Conservation (phyloP, 2,329 filamentous ascomycete genomes). For the Verticillium nonalfalfae region DNA sequence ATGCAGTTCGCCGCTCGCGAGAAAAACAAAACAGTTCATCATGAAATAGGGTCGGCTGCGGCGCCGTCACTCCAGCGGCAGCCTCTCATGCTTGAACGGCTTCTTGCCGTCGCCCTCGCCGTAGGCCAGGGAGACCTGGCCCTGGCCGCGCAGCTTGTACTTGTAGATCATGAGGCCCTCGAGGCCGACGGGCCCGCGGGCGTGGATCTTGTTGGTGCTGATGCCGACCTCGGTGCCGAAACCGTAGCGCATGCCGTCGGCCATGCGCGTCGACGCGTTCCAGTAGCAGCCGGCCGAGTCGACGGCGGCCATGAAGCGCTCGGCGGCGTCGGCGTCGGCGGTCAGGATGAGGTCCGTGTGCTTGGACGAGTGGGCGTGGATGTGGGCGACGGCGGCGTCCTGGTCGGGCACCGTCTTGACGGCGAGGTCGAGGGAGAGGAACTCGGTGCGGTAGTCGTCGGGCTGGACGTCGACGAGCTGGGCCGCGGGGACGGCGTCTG, state of each 20-base stretch:
- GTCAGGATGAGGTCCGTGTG: conserved; percentile 94
- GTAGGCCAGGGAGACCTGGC: conserved; percentile 77
- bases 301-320: conserved; percentile 76
- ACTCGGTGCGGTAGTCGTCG: conserved; percentile 80
- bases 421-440: conserved; percentile 76
- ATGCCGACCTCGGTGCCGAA: conserved; percentile 98
- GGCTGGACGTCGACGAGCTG: conserved; percentile 60
- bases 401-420: conserved; percentile 70
- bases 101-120: conserved; percentile 55
- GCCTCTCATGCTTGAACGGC: conserved; percentile 51
- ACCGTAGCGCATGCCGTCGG: conserved; percentile 93
- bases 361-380: conserved; percentile 86
- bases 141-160: conserved; percentile 79
- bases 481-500: conserved; percentile 17
- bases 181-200: conserved; percentile 84
- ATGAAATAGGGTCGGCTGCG: too few relatives aligned
- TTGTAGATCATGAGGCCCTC: conserved; percentile 97
- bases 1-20: neutral
- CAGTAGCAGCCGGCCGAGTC: conserved; percentile 93
- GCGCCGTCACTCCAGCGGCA: conserved; percentile 19
- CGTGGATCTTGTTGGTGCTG: conserved; percentile 98
- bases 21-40: neutral
- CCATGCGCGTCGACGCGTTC: conserved; percentile 92
- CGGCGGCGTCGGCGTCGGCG: conserved; percentile 57
- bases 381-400: conserved; percentile 73